Evolutionary conservation across 2,329 filamentous ascomycete species (phyloP).

Genomic region (Bertia moriformis): DNA sequence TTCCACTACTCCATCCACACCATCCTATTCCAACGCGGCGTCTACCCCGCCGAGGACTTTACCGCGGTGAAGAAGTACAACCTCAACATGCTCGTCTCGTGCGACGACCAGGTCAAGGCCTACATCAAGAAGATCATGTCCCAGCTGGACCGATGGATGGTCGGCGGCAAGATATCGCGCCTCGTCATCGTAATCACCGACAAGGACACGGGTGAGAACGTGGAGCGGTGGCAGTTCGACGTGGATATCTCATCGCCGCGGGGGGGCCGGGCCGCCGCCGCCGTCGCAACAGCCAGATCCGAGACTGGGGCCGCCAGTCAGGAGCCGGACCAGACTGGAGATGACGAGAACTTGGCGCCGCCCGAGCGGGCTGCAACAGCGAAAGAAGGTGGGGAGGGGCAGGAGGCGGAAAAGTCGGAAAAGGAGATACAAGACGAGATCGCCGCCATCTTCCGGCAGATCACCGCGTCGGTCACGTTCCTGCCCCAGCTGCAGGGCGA

Average conservation of each 20-base stretch:
- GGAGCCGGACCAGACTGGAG: too few species aligned
- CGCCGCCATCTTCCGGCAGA: constrained; percentile 90
- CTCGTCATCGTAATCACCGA: constrained; percentile 64
- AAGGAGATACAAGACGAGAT: constrained; percentile 90
- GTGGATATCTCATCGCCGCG: constrained; percentile 35
- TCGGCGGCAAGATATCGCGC: constrained; percentile 61
- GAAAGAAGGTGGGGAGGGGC: too few species aligned
- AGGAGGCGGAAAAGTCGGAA: constrained; percentile 63
- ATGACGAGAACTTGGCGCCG: too few species aligned
- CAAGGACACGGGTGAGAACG: constrained; percentile 60
- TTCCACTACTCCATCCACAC: not conserved
- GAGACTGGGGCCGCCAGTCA: too few species aligned
- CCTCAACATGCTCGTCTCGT: constrained; percentile 59
- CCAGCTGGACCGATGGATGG: constrained; percentile 64
- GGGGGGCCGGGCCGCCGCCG: constrained; percentile 31
- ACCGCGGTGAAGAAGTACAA: constrained; percentile 60
- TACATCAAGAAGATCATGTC: constrained; percentile 72
- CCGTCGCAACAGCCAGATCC: too few species aligned
- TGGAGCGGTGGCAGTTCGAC: constrained; percentile 66
- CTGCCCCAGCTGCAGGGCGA: constrained; percentile 83
- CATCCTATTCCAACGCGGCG: constrained; percentile 11
- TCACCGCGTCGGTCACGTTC: constrained; percentile 94
- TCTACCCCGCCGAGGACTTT: constrained; percentile 42
- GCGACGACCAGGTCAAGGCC: constrained; percentile 64
- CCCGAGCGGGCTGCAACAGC: too few species aligned